Evolutionary conservation across 139 green algal genomes (phyloP).

Genomic region (Picochlorum sp.): DNA sequence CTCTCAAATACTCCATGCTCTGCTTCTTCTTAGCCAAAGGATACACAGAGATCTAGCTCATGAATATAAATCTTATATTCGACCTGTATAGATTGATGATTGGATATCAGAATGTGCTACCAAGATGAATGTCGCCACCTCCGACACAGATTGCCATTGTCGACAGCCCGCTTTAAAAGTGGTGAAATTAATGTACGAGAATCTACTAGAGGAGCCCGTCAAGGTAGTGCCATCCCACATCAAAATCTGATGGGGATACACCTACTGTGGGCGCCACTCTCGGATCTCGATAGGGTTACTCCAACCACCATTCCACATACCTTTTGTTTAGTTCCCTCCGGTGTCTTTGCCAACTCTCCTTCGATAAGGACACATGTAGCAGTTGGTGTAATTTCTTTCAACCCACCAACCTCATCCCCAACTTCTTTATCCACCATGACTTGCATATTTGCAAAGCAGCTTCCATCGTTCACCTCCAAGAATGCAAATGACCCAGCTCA

Average conservation of each 20-base stretch:
- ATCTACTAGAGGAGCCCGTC: slow-evolving; percentile 33
- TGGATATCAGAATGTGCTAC: slow-evolving; percentile 13
- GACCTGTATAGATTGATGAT: slow-evolving; percentile 31
- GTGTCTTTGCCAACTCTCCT: slow-evolving; percentile 72
- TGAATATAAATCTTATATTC: too few relatives aligned
- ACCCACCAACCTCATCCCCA: slow-evolving; percentile 48
- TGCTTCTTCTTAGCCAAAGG: slow-evolving; percentile 97
- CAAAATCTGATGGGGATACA: not conserved
- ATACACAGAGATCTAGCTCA: slow-evolving; percentile 74
- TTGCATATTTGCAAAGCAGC: slow-evolving; percentile 82
- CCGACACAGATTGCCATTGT: slow-evolving; percentile 17
- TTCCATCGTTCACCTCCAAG: slow-evolving; percentile 97
- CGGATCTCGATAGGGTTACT: slow-evolving; percentile 9
- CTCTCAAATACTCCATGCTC: slow-evolving; percentile 86
- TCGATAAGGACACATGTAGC: slow-evolving; percentile 81
- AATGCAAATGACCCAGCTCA: slow-evolving; percentile 88
- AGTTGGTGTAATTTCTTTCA: slow-evolving; percentile 63
- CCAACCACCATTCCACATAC: slow-evolving; percentile 5
- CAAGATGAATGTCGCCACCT: slow-evolving; percentile 9
- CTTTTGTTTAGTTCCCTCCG: slow-evolving; percentile 76
- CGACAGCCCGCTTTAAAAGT: slow-evolving; percentile 17
- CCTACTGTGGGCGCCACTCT: slow-evolving; percentile 27
- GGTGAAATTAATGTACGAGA: slow-evolving; percentile 19
- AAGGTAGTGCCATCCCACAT: not conserved
- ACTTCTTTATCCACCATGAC: slow-evolving; percentile 75